Conservation (phyloP, 495 filamentous ascomycete species). For the Lasiosphaeria hispida region DNA sequence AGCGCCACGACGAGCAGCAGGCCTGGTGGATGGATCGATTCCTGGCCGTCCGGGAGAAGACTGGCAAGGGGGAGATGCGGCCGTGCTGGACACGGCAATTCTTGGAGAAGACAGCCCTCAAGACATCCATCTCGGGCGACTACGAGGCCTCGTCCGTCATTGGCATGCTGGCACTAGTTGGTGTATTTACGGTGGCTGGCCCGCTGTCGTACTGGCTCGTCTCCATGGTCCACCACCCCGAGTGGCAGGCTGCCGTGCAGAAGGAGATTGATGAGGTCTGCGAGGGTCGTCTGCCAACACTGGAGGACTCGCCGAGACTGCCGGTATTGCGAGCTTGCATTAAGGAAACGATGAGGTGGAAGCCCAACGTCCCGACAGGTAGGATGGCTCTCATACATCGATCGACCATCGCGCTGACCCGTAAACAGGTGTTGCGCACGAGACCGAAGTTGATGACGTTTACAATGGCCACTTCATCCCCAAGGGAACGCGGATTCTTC, state of each 20-base stretch:
- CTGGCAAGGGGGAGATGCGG: conserved; percentile 27
- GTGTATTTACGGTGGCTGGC: conserved; percentile 44
- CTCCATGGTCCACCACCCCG: conserved; percentile 39
- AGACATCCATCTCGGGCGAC: conserved; percentile 37
- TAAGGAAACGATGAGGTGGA: conserved; percentile 51
- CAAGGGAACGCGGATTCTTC: conserved; percentile 49
- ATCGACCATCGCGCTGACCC: not conserved
- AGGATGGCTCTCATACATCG: not conserved
- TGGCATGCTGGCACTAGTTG: conserved; percentile 43
- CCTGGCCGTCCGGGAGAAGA: conserved; percentile 20
- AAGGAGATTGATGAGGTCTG: conserved; percentile 54
- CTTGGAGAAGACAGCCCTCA: conserved; percentile 35
- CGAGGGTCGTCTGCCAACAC: conserved; percentile 36
- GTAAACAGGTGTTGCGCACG: conserved; percentile 42
- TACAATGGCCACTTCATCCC: conserved; percentile 44
- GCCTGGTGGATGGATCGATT: conserved; percentile 40
- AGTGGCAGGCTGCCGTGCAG: conserved; percentile 44
- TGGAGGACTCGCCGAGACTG: conserved; percentile 41
- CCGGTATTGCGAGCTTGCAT: conserved; percentile 53
- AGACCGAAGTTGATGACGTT: conserved; percentile 38
- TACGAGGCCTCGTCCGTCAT: conserved; percentile 40
- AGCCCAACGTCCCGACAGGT: conserved; percentile 47
- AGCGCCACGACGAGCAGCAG: conserved; percentile 41
- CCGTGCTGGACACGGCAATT: conserved; percentile 39
- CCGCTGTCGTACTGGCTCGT: conserved; percentile 43